Evolutionary conservation across 257 asterid genomes (phyloP).

Genomic region (Nyctanthes arbortristis): DNA sequence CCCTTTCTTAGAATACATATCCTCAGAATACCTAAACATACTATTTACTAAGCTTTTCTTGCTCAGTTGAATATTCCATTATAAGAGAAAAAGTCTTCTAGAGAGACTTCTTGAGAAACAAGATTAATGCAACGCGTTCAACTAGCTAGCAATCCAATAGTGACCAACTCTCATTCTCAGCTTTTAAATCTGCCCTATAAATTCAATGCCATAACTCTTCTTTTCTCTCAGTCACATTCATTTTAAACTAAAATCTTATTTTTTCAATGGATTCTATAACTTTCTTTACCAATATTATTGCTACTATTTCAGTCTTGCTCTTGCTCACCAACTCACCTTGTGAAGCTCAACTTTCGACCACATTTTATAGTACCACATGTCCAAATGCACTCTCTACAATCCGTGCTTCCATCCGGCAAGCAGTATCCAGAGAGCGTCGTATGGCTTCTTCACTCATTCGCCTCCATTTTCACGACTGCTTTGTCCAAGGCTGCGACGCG

Average conservation of each 20-base stretch:
- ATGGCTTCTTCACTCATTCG: slow-evolving; percentile 16
- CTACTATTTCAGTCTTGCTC: neutral
- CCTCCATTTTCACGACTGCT: slow-evolving; percentile 17
- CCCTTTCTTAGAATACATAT: no score
- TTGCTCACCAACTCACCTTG: neutral
- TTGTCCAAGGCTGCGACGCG: slow-evolving; percentile 26
- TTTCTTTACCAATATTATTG: neutral
- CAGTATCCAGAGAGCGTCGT: slow-evolving; percentile 8
- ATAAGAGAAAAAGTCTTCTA: neutral
- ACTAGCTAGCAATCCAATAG: neutral
- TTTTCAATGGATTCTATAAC: neutral
- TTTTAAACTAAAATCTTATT: neutral
- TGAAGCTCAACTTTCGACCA: slow-evolving; percentile 10
- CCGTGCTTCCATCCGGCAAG: neutral
- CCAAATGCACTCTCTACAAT: slow-evolving; percentile 10
- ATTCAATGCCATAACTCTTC: neutral
- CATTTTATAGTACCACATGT: slow-evolving; percentile 15
- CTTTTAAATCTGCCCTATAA: neutral
- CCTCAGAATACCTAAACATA: no score
- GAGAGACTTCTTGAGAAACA: neutral
- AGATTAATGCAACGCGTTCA: neutral
- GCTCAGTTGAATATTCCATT: neutral
- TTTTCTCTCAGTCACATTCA: neutral
- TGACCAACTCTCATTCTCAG: neutral
- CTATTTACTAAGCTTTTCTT: no score